Percentiles rank a stretch among this genome's conserved stretches.
Conservation (phyloP, 345 rosid species). For the Pelargonium nanum region DNA sequence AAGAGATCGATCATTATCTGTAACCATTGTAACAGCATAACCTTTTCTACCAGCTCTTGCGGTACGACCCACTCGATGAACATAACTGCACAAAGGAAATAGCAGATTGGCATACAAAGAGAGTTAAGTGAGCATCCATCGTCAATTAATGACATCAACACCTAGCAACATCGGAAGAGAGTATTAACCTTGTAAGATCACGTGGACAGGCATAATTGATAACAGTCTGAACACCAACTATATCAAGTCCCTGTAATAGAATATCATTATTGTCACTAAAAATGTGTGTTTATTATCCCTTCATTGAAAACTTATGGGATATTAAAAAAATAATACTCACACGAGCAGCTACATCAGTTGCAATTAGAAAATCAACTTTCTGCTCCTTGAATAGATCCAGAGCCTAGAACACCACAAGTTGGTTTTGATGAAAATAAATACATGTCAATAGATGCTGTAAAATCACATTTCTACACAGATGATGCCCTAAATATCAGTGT, state of each 20-base stretch:
- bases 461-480: no score
- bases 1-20: slow-evolving; percentile 87
- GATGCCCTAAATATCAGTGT: no score
- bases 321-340: slow-evolving; percentile 34
- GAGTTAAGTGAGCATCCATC: background rate
- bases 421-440: slow-evolving; percentile 5
- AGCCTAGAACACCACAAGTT: slow-evolving; percentile 38
- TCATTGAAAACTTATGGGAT: background rate
- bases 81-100: slow-evolving; percentile 45
- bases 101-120: background rate
- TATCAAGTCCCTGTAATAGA: slow-evolving; percentile 71
- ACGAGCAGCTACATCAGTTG: slow-evolving; percentile 95
- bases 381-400: slow-evolving; percentile 89
- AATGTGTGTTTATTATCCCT: background rate
- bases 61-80: slow-evolving; percentile 94
- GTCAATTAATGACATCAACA: background rate
- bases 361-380: slow-evolving; percentile 83
- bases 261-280: slow-evolving; percentile 1
- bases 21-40: slow-evolving; percentile 86
- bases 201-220: slow-evolving; percentile 95
- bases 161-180: background rate
- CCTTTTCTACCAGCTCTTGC: slow-evolving; percentile 99
- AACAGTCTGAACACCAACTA: slow-evolving; percentile 92
- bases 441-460: slow-evolving; percentile 1
- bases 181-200: slow-evolving; percentile 71